Conservation (phyloP, 345 rosid genomes). For the Aurinia saxatilis region DNA sequence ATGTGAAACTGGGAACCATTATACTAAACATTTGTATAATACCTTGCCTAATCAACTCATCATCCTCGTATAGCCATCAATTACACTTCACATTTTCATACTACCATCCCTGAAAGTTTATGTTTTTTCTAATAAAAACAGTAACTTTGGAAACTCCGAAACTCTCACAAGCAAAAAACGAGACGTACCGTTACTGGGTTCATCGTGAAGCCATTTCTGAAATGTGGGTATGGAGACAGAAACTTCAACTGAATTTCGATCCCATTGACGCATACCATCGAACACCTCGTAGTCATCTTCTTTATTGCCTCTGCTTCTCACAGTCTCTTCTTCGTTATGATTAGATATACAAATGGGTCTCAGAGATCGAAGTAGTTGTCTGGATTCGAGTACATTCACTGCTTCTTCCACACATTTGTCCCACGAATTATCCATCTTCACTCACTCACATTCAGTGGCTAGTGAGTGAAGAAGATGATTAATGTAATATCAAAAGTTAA, state of each 20-base stretch:
- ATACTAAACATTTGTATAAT: no score
- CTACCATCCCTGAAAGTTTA: neutral
- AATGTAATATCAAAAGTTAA: no score
- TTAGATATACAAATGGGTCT: conserved; percentile 59
- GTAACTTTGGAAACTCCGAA: conserved; percentile 27
- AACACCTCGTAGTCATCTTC: conserved; percentile 54
- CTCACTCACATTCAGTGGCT: neutral
- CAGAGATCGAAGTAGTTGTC: conserved; percentile 65
- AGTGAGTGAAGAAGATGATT: neutral
- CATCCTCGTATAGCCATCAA: neutral
- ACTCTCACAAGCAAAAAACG: neutral
- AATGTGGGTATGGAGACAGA: conserved; percentile 56
- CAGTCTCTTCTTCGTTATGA: neutral
- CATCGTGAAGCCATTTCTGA: conserved; percentile 70
- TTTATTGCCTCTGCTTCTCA: neutral
- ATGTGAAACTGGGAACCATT: neutral
- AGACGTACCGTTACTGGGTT: conserved; percentile 64
- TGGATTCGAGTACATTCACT: conserved; percentile 52
- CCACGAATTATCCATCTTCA: conserved; percentile 48
- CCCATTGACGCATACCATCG: conserved; percentile 70
- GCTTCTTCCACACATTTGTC: conserved; percentile 66
- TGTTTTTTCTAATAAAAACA: neutral
- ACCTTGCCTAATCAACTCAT: neutral
- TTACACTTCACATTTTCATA: neutral
- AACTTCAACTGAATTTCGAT: conserved; percentile 66